Conservation (phyloP, 2,329 filamentous ascomycete genomes). For the Scytalidium lignicola region DNA sequence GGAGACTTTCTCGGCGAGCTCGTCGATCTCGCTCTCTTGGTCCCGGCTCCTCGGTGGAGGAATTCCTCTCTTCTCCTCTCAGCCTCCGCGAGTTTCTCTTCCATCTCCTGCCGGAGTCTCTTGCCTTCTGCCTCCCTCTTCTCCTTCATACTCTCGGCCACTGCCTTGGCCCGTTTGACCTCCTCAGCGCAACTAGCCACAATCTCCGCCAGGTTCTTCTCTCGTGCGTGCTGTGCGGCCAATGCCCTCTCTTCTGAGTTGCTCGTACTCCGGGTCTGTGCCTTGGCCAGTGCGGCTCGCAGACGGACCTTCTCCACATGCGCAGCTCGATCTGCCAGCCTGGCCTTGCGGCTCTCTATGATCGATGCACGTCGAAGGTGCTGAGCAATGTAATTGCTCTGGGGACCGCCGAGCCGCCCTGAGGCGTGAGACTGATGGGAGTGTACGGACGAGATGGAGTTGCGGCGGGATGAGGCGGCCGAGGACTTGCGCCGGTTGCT, state of each 20-base stretch:
- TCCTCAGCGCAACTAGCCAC: slow-evolving; percentile 78
- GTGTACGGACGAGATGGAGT: slow-evolving; percentile 72
- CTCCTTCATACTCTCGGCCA: slow-evolving; percentile 79
- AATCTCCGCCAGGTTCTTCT: slow-evolving; percentile 77
- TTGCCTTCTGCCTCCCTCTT: slow-evolving; percentile 69
- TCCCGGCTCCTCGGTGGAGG: slow-evolving; percentile 45
- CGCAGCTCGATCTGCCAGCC: slow-evolving; percentile 72
- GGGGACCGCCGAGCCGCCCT: slow-evolving; percentile 47
- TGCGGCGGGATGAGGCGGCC: slow-evolving; percentile 71
- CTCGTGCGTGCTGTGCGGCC: slow-evolving; percentile 71
- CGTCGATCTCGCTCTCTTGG: slow-evolving; percentile 47
- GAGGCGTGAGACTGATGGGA: slow-evolving; percentile 32
- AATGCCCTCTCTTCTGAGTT: slow-evolving; percentile 71
- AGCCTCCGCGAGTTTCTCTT: slow-evolving; percentile 73
- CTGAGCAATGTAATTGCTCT: slow-evolving; percentile 74
- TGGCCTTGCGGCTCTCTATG: slow-evolving; percentile 73
- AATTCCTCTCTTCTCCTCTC: slow-evolving; percentile 66
- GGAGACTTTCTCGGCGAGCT: slow-evolving; percentile 48
- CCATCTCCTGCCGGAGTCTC: slow-evolving; percentile 67
- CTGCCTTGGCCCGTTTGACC: slow-evolving; percentile 73
- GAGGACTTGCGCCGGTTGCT: slow-evolving; percentile 68
- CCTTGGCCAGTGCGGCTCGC: slow-evolving; percentile 69
- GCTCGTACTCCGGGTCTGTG: slow-evolving; percentile 57
- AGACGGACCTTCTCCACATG: slow-evolving; percentile 80
- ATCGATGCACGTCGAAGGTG: slow-evolving; percentile 76